These are phyloP conservation scores for Pseudopyricularia cyperi DNA, from an alignment of 2,329 filamentous ascomycete species.

Conservation along the genomic window DNA sequence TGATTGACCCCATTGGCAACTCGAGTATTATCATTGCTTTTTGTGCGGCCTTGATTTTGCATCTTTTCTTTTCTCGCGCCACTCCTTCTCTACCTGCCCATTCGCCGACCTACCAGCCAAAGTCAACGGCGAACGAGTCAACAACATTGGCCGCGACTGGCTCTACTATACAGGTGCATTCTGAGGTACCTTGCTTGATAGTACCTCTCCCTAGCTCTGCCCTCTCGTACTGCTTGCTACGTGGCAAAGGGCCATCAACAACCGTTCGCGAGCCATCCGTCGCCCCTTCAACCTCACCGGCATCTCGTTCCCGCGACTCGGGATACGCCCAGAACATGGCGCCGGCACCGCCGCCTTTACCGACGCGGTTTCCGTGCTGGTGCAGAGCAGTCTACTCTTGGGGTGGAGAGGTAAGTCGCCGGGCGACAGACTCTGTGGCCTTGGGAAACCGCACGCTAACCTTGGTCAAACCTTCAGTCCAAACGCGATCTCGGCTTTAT, in stretches of 20 bases:
- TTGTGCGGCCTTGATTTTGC: not conserved
- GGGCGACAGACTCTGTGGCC: not conserved
- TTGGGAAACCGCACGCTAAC: not conserved
- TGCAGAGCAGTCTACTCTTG: slow-evolving; percentile 84
- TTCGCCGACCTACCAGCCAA: not conserved
- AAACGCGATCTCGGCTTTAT: slow-evolving; percentile 94
- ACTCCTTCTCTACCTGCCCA: not conserved
- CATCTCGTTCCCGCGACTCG: not conserved
- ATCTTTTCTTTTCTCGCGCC: not conserved
- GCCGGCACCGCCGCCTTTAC: slow-evolving; percentile 46
- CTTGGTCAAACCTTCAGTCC: slow-evolving; percentile 34
- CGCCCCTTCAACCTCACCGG: not conserved
- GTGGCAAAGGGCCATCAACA: not conserved
- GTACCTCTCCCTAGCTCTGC: not conserved
- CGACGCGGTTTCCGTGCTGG: slow-evolving; percentile 79
- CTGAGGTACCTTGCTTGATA: not conserved
- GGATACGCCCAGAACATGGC: slow-evolving; percentile 27
- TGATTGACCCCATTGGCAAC: not conserved
- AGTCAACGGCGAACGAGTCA: not conserved
- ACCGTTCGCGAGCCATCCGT: not conserved
- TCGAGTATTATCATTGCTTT: not conserved
- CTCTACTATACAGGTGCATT: too few species aligned
- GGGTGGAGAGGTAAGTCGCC: slow-evolving; percentile 59
- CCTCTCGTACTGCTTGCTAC: not conserved
- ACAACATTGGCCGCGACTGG: not conserved